These are phyloP conservation scores for Graphiopsis chlorocephala DNA, from an alignment of 2,329 filamentous ascomycete species.

Conservation along the genomic window DNA sequence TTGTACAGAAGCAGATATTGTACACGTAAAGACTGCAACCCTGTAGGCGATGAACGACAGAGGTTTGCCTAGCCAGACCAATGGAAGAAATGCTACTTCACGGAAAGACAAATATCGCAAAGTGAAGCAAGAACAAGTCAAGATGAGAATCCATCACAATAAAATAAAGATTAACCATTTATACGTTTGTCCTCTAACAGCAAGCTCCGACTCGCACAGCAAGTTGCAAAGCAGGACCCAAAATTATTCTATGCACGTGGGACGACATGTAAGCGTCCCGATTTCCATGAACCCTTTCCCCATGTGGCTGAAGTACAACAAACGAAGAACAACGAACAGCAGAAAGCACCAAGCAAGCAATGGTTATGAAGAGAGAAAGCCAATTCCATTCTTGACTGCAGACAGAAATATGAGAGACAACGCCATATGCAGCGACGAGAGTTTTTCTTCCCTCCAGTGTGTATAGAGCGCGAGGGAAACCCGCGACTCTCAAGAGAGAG, in stretches of 20 bases:
- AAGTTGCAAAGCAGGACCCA: not conserved
- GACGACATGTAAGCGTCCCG: not conserved
- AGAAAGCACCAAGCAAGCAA: slow-evolving; percentile 1
- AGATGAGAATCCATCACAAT: too few relatives aligned
- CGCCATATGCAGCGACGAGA: slow-evolving; percentile 11
- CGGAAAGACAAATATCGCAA: too few relatives aligned
- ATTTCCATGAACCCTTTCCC: not conserved
- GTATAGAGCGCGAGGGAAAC: not conserved
- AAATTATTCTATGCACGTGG: slow-evolving; percentile 6
- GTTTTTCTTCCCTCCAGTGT: not conserved
- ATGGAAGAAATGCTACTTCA: too few relatives aligned
- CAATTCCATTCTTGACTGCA: slow-evolving; percentile 8
- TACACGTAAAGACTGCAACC: not conserved
- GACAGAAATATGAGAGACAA: slow-evolving; percentile 7
- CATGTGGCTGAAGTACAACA: not conserved
- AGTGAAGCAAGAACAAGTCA: too few relatives aligned
- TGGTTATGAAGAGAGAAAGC: not conserved
- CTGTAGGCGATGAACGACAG: not conserved
- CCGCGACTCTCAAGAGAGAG: not conserved
- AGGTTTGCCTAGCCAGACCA: too few relatives aligned
- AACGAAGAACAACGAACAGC: not conserved
- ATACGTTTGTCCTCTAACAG: not conserved
- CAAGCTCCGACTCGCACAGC: not conserved
- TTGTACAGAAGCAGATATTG: not conserved
- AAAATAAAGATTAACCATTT: not conserved